phyloP scores from a whole-genome alignment of 805 yeast species.

The Barnettozyma wickerhamii region DNA sequence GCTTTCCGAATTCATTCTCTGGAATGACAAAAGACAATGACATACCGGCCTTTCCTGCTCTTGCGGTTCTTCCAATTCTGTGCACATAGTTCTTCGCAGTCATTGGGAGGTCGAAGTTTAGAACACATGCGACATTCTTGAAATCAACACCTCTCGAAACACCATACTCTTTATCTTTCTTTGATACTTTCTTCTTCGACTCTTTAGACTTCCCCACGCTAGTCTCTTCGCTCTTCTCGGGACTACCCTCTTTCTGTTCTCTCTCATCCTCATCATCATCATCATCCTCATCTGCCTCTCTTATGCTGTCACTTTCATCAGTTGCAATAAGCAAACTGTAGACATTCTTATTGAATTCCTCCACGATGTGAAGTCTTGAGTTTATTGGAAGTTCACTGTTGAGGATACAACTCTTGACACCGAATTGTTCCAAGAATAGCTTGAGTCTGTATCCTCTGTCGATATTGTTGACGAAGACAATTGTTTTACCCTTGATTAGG shows the following conservation, averaged over 20 bases:
- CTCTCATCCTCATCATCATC: conserved; percentile 26
- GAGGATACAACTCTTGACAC: conserved; percentile 80
- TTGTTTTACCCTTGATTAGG: conserved; percentile 84
- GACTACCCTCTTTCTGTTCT: conserved; percentile 12
- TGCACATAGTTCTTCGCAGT: conserved; percentile 88
- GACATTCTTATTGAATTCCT: conserved; percentile 87
- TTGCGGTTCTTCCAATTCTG: conserved; percentile 94
- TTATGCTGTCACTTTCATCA: conserved; percentile 70
- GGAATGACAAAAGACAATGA: conserved; percentile 91
- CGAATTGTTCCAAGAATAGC: conserved; percentile 90
- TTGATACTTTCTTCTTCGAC: conserved; percentile 27
- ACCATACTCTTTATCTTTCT: conserved; percentile 76
- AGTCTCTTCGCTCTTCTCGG: conserved; percentile 14
- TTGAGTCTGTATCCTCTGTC: conserved; percentile 94
- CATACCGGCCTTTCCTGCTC: conserved; percentile 95
- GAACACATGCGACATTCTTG: conserved; percentile 91
- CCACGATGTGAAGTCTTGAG: conserved; percentile 91
- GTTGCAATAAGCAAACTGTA: conserved; percentile 90
- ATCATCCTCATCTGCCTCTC: conserved; percentile 44
- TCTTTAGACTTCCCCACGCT: conserved; percentile 3
- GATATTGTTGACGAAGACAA: conserved; percentile 87
- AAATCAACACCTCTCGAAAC: conserved; percentile 97
- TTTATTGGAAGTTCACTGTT: conserved; percentile 92
- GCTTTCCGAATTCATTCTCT: conserved; percentile 79
- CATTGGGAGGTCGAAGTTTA: conserved; percentile 91